Base-by-base conservation (phyloP, 441 rosid species). In the Euphorbia neoarborescens region DNA sequence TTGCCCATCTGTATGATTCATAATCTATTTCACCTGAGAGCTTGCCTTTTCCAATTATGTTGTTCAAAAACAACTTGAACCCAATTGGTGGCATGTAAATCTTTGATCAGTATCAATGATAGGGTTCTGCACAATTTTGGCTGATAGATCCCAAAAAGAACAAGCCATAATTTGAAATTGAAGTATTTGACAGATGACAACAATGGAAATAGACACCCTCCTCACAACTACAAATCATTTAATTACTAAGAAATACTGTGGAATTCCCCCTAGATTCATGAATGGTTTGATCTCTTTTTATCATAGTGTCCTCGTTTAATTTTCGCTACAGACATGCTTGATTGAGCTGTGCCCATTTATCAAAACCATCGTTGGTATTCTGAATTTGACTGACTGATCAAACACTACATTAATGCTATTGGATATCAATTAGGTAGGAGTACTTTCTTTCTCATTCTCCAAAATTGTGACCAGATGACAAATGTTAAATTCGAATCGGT, bases 51-150 rank as follows among this genome's bases (percentile, higher is more conserved):
- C 24, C 20, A 17, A 1, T 48, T 17, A 3, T 37, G 40, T 10
- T 37, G 40, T 37, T 37, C 4, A 42, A 42, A 12, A 10, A 0
- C 13, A 42, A 42, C 48, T 42, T 42, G 48, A 42, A 17, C 48
- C 48, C 13, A n/a, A n/a, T 53, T 53, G 5, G 27, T 90, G 3
- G 22, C 42, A 61, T 61, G 42, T 32, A 25, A 65, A 24, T 40
- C 54, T 54, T 25, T 14, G 42, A 25, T 44, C 54, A 42, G 19
- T 19, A n/a, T 90, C 83, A 89, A 86, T 93, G 85, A 89, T 44
- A 11, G 35, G n/a, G 53, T 28, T 24, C 53, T 64, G 53, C 53
- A 13, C 58, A 9, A 64, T 42, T 65, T 63, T 64, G 37, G 54
- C 27, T 44, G 50, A 44, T 17, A 44, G 50, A 44, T 65, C 20